Base-by-base conservation (phyloP, 2,329 filamentous ascomycete species). In the Epichloe amarillans region DNA sequence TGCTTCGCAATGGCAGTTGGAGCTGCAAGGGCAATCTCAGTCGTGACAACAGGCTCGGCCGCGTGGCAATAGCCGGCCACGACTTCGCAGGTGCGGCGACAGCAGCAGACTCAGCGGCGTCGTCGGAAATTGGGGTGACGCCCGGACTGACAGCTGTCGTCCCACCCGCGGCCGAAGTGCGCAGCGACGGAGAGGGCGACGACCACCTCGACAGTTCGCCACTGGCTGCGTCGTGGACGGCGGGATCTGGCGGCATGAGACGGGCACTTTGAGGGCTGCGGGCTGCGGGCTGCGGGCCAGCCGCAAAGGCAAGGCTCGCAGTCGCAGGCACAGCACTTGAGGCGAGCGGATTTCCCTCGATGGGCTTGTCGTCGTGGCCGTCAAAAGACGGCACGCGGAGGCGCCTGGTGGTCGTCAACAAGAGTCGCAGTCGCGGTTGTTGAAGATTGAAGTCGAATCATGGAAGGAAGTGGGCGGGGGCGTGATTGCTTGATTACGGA, bases 21-120 rank as follows among this genome's bases (percentile, higher is more conserved):
- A 77, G 68, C 44, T 53, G 49, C 37, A 52, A 38, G 35, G 75
- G 73, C 45, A 76, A 66, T 51, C 69, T 68, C 55, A 80, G 66
- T 50, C 76, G 74, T 56, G 76, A 77, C 58, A 80, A 68, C 55
- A 81, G 68, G 51, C 62, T 58, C 26, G 65, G 58, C 42, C 64
- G 61, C 57, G 56, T 53, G 54, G 59, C 56, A 52, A 52, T 52
- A 53, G 58, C 55, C 53, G 56, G 50, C 54, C 51, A 54, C 50
- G 51, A 14, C 23, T 49, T 49, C 11, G 2, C 42, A 4, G 50
- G 17, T 7, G 41, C 30, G 21, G 52, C 38, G 55, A 56, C 51
- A 26, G 53, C 66, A 61, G 69, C 66, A 62, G 65, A 58, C 57
- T 64, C 54, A 52, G 48, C 50, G 44, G 55, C 47, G 23, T 54